These are phyloP conservation scores for Coleophoma eucalyptorum DNA, from an alignment of 2,329 filamentous ascomycete species.

Conservation along the genomic window DNA sequence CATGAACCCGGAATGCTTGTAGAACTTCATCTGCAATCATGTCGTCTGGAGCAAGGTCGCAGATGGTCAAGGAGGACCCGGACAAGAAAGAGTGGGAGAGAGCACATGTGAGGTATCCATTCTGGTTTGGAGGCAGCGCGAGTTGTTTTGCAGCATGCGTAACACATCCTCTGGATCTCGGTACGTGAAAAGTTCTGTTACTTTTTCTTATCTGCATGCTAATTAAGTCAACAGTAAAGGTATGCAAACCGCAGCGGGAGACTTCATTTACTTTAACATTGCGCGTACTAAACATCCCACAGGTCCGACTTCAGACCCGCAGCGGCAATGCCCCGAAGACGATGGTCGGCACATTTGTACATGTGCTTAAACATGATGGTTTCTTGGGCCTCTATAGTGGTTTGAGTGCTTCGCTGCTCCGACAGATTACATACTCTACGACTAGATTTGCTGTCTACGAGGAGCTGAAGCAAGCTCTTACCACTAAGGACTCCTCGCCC, in stretches of 20 bases:
- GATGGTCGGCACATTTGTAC: conserved; percentile 81
- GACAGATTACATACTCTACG: conserved; percentile 94
- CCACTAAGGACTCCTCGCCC: conserved; percentile 48
- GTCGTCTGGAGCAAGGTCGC: conserved; percentile 14
- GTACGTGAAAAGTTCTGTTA: conserved; percentile 45
- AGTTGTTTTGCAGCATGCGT: conserved; percentile 88
- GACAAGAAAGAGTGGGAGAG: conserved; percentile 20
- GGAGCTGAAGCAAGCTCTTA: conserved; percentile 73
- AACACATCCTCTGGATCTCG: conserved; percentile 89
- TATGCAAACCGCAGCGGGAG: neutral
- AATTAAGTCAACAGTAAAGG: neutral
- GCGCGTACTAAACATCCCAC: conserved; percentile 5
- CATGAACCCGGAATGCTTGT: conserved; percentile 18
- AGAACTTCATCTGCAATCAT: conserved; percentile 16
- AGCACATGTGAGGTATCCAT: conserved; percentile 55
- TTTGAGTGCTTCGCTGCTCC: conserved; percentile 86
- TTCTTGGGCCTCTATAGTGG: conserved; percentile 82
- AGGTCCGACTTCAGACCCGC: conserved; percentile 89
- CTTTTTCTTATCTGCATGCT: conserved; percentile 8
- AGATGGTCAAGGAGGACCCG: conserved; percentile 13
- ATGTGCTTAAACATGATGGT: conserved; percentile 75
- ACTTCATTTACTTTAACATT: too few relatives aligned
- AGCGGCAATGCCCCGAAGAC: conserved; percentile 68
- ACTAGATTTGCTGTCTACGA: conserved; percentile 97
- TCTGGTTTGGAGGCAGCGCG: conserved; percentile 96